phyloP scores from a whole-genome alignment of 1,284 basidiomycete species.

The Trametes polyzona region DNA sequence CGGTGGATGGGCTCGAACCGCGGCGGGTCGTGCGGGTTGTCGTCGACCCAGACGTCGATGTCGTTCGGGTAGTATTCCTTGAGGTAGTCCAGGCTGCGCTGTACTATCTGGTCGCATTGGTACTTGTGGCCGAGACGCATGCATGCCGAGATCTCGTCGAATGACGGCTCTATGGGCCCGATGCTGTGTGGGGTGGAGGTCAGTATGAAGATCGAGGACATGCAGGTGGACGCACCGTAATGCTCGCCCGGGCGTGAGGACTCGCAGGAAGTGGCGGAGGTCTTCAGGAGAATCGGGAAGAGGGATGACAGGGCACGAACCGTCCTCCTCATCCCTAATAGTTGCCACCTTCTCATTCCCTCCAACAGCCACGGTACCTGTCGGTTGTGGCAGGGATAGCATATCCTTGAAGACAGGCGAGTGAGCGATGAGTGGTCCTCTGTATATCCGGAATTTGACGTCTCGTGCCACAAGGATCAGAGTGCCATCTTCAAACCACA shows the following conservation, averaged over 20 bases:
- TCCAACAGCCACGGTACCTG: neutral
- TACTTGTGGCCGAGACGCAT: slow-evolving; percentile 18
- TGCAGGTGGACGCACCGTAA: slow-evolving; percentile 1
- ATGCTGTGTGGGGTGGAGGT: neutral
- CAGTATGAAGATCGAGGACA: neutral
- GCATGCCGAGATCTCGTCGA: slow-evolving; percentile 13
- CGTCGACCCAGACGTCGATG: slow-evolving; percentile 5
- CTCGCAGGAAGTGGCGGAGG: slow-evolving; percentile 12
- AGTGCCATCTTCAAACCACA: slow-evolving; percentile 30
- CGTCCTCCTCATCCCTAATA: neutral
- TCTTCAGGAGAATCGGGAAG: slow-evolving; percentile 13
- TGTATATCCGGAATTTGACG: slow-evolving; percentile 25
- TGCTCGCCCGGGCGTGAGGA: neutral
- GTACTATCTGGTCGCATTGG: slow-evolving; percentile 10
- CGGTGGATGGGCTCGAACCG: slow-evolving; percentile 8
- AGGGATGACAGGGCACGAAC: neutral
- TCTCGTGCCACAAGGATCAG: slow-evolving; percentile 24
- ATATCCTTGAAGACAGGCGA: slow-evolving; percentile 29
- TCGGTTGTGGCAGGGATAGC: slow-evolving; percentile 22
- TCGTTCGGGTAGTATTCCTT: slow-evolving; percentile 10
- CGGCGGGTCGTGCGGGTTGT: slow-evolving; percentile 1
- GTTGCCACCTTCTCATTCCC: neutral
- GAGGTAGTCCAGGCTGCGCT: slow-evolving; percentile 7
- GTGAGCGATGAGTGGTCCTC: slow-evolving; percentile 18
- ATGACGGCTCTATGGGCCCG: slow-evolving; percentile 2